phyloP scores from a whole-genome alignment of 2,329 filamentous ascomycete species.

The Aspergillus ustus region DNA sequence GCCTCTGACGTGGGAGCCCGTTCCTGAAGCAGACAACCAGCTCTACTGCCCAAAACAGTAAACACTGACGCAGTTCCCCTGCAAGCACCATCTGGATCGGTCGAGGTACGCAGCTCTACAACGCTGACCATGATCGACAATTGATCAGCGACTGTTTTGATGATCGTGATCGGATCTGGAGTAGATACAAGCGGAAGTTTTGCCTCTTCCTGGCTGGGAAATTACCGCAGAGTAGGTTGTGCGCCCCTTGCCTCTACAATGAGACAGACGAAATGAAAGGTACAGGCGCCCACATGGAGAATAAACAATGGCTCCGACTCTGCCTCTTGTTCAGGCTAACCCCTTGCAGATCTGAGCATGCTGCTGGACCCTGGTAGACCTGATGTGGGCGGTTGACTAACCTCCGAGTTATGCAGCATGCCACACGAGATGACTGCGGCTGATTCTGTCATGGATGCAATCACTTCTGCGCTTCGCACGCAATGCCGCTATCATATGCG shows the following conservation, averaged over 20 bases:
- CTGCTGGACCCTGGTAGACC: slow-evolving; percentile 17
- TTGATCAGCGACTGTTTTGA: slow-evolving; percentile 2
- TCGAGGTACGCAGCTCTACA: no score
- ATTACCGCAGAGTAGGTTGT: slow-evolving; percentile 17
- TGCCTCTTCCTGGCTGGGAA: slow-evolving; percentile 19
- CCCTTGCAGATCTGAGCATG: slow-evolving; percentile 20
- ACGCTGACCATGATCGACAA: no score
- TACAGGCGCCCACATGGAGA: slow-evolving; percentile 18
- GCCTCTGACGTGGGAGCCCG: no score
- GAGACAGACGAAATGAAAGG: slow-evolving; percentile 4
- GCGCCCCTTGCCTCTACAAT: slow-evolving; percentile 18
- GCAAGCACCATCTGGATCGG: no score
- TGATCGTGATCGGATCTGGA: neutral
- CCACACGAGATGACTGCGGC: slow-evolving; percentile 16
- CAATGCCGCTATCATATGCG: neutral
- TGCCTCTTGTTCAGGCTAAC: neutral
- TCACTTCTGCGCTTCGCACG: neutral
- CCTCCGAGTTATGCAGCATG: slow-evolving; percentile 20
- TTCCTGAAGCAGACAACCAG: no score
- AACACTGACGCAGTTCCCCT: no score
- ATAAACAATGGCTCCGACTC: slow-evolving; percentile 8
- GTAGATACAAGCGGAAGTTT: slow-evolving; percentile 1
- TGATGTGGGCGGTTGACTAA: slow-evolving; percentile 8
- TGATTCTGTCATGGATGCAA: slow-evolving; percentile 1
- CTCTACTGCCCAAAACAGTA: no score